Conservation (phyloP, 2,329 filamentous ascomycete species). For the Fusarium zealandicum region DNA sequence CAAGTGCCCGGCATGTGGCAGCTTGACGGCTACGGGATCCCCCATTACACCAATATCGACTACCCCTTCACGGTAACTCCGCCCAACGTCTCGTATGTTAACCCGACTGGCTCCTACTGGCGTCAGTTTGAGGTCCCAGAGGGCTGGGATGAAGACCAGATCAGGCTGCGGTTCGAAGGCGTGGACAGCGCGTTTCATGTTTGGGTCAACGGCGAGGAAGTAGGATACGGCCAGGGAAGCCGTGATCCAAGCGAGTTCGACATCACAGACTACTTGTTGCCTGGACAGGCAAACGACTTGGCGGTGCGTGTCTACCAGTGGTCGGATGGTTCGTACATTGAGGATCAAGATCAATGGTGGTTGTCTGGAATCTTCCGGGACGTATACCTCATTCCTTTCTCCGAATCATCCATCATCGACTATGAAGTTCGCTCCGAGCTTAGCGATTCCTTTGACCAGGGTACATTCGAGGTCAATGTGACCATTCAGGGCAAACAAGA, state of each 20-base stretch:
- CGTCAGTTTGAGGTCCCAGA: conserved; percentile 61
- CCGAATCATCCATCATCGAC: conserved; percentile 53
- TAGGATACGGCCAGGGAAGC: conserved; percentile 77
- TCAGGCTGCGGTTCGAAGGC: conserved; percentile 76
- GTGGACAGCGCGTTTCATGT: conserved; percentile 77
- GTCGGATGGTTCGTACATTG: conserved; percentile 75
- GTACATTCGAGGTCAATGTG: conserved; percentile 58
- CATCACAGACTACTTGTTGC: conserved; percentile 60
- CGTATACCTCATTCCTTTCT: conserved; percentile 70
- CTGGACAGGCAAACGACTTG: conserved; percentile 59
- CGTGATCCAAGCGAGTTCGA: conserved; percentile 79
- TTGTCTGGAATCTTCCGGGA: conserved; percentile 69
- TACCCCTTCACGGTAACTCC: conserved; percentile 74
- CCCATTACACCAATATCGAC: conserved; percentile 74
- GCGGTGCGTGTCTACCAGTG: conserved; percentile 75
- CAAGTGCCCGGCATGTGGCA: conserved; percentile 76
- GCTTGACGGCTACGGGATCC: conserved; percentile 69
- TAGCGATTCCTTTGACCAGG: conserved; percentile 61
- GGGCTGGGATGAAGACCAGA: conserved; percentile 58
- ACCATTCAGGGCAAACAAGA: conserved; percentile 54
- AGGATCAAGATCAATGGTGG: conserved; percentile 77
- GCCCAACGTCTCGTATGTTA: conserved; percentile 69
- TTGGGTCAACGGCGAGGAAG: conserved; percentile 71
- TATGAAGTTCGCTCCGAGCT: conserved; percentile 60
- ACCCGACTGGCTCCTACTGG: conserved; percentile 70